Percentiles rank a stretch among this genome's conserved stretches.
Evolutionary conservation across 2,329 filamentous ascomycete species (phyloP).

Genomic region (Colletotrichum camelliae): DNA sequence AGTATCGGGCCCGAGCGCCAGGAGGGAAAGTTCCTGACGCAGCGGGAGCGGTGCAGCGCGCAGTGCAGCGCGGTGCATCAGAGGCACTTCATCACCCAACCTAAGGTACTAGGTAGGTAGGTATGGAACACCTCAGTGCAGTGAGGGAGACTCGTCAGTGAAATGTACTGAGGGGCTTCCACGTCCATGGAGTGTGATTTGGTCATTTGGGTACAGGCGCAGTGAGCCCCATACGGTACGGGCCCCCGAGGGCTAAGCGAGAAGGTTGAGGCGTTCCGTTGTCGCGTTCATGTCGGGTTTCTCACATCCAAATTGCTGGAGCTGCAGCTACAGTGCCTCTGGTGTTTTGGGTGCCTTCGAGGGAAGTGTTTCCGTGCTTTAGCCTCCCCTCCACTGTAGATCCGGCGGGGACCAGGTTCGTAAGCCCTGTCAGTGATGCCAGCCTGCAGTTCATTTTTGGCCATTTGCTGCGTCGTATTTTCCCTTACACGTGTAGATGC

Average conservation of each 20-base stretch:
- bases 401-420: conserved; percentile 1
- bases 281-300: neutral
- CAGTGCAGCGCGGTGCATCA: neutral
- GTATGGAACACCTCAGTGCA: neutral
- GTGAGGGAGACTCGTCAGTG: neutral
- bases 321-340: neutral
- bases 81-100: neutral
- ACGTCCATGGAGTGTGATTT: neutral
- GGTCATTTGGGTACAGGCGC: neutral
- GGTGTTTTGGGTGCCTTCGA: neutral
- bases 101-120: neutral
- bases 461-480: neutral
- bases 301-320: neutral
- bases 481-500: neutral
- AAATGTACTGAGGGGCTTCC: neutral
- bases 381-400: conserved; percentile 12
- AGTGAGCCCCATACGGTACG: neutral
- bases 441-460: neutral
- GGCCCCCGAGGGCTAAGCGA: neutral
- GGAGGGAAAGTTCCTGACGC: neutral
- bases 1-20: neutral
- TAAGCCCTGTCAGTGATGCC: neutral
- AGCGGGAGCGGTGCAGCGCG: neutral
- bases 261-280: neutral
- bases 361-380: conserved; percentile 13